Base-by-base conservation (phyloP, 2,329 filamentous ascomycete genomes). In the Aspergillus alliaceus region DNA sequence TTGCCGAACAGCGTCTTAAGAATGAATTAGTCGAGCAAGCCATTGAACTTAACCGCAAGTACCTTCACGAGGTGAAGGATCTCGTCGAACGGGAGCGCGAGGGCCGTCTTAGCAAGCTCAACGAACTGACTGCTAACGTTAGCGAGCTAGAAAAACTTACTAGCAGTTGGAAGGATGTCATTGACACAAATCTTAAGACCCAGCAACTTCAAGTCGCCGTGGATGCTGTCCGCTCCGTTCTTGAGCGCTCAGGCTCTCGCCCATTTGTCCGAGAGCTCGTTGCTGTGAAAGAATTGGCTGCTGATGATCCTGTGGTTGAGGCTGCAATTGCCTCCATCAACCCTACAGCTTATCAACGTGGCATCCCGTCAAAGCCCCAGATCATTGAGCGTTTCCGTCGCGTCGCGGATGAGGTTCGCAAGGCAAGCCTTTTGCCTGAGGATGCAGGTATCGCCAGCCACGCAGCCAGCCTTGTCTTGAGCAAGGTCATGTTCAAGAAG, bases 291-390 rank as follows among this genome's bases (percentile, higher is more conserved):
- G 92, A 97, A 75, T 90, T 96, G 65, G 91, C 91, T 4, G 83
- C 84, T 29, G 89, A 91, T 51, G 90, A 96, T 72, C 80, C 90
- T 1, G 89, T 98, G 6, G 91, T 99, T 59, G 88, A 91, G 66
- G 93, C 93, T 4, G 95, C 95, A 58, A 96, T 99, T 68, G 90
- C 90, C n/a, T 96, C 92, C 29, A 96, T 99, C 76, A 96, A 96
- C 80, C 95, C 95, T 3, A 81, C 85, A 11, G 91, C 95, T 20
- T 99, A 99, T 80, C 95, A 98, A 78, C 89, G 89, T 55, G 95
- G 95, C 58, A 87, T 99, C 57, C 87, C 92, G 24, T 91, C 90
- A 14, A 82, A 90, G 0, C 83, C 92, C 22, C 90, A 96, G 75
- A 86, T 99, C 32, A 90, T 98, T 65, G 95, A 99, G 77, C 89